Base-by-base conservation (phyloP, 2,329 filamentous ascomycete genomes). In the Neonectria faginata region DNA sequence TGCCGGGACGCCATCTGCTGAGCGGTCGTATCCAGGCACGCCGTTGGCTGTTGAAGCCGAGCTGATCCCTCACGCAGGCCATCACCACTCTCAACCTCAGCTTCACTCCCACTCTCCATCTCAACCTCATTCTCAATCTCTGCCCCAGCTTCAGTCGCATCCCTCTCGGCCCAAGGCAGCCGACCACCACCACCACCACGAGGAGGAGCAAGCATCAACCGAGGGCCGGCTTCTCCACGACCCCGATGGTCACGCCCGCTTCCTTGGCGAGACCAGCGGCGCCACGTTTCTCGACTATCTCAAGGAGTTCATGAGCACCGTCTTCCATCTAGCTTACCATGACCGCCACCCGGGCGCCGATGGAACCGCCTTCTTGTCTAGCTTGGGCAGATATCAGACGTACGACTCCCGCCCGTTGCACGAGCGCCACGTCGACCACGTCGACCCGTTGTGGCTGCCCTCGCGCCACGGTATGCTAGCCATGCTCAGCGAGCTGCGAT, bases 251-350 rank as follows among this genome's bases (percentile, higher is more conserved):
- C 81, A 78, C 25, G 74, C 78, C 1, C 80, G 83, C 12, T 85
- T 83, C 68, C 78, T 84, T 2, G 84, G 84, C 42, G 81, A 82
- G 69, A 85, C 83, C 8, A 84, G 83, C 22, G 83, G 82, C 16
- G 82, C 83, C 11, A 83, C 80, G 1, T 85, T 85, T 57, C 78
- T 85, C 5, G 83, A 86, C 62, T 75, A 81, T 18, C 71, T 86
- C 45, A 85, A 85, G 65, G 79, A 79, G 55, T 81, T 85, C 63
- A 83, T 86, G 74, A 73, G 74, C 42, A 79, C 78, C 14, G 74
- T 80, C 18, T 69, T 80, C 20, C 76, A 77, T n/a, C 69, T 80
- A 20, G 76, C 75, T 2, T 72, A 74, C 52, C 70, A 70, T 22
- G 68, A 72, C 41, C 65, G 67, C 45, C 67, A 67, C 11, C 69